These are phyloP conservation scores for Salvia splendens DNA, from an alignment of 257 asterid species.

Conservation along the genomic window DNA sequence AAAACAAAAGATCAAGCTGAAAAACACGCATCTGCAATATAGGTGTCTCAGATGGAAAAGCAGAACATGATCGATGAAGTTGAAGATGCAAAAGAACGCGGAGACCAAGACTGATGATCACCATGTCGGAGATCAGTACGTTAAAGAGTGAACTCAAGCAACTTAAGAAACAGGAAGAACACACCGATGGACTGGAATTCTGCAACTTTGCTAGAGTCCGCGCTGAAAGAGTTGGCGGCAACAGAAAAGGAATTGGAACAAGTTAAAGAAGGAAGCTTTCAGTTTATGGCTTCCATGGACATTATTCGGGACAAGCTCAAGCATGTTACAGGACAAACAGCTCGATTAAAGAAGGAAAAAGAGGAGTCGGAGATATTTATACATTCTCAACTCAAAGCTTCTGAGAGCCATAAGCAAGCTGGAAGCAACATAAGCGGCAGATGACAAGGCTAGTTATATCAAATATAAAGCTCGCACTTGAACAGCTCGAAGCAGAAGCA, in stretches of 20 bases:
- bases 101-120: constrained; percentile 44
- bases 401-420: constrained; percentile 62
- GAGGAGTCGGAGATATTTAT: constrained; percentile 52
- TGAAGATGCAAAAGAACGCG: constrained; percentile 43
- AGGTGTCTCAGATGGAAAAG: constrained; percentile 44
- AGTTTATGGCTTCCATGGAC: constrained; percentile 82
- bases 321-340: constrained; percentile 53
- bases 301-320: constrained; percentile 58
- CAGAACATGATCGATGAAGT: constrained; percentile 40
- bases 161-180: constrained; percentile 21
- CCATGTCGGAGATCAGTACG: constrained; percentile 54
- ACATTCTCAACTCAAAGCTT: constrained; percentile 68
- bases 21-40: constrained; percentile 44
- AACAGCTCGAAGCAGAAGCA: constrained; percentile 55
- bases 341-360: constrained; percentile 53
- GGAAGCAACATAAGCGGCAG: constrained; percentile 62
- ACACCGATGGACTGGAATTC: constrained; percentile 21
- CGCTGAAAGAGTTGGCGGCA: constrained; percentile 54
- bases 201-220: constrained; percentile 34
- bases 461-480: constrained; percentile 51
- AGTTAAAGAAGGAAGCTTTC: constrained; percentile 55
- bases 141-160: constrained; percentile 55
- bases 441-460: constrained; percentile 56
- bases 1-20: constrained; percentile 45
- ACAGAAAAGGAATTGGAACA: constrained; percentile 52